Evolutionary conservation across 2,329 filamentous ascomycete genomes (phyloP), one percentile per base, ranked within the genome.

Genomic region (Neoascochyta sp.): DNA sequence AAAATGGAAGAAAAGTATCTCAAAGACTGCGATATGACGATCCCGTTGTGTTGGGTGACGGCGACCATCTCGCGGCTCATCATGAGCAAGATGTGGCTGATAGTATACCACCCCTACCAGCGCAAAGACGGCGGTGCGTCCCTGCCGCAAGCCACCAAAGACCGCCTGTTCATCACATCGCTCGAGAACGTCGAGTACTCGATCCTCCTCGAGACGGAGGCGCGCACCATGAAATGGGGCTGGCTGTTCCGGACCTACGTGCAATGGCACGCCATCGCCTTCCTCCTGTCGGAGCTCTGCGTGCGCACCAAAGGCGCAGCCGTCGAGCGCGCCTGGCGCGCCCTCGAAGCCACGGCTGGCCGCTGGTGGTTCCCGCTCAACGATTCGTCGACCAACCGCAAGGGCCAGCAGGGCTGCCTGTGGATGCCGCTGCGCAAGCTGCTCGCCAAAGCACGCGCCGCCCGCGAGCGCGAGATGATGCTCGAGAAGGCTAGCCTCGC

Each of bases 111-210:
- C 46, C 83, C 84, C 0, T 73, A 82, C 49, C 77, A 83, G 17
- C 75, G 79, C 29, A 71, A 73, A 18, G 74, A 78, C 15, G 69
- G 72, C 7, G 71, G 56, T 45, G 61, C 68, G 7, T 70, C 69
- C 15, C 66, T 83, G 6, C 74, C 77, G 0, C 70, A 75, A 27
- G 79, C 80, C 26, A 76, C 77, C 7, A 76, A 78, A 34, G 76
- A 86, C 39, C 79, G 79, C 34, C 68, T 89, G 1, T 85, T 87
- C 54, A 65, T 81, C 14, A 83, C 81, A 0, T 80, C 82, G 3
- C 73, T 89, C 15, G 83, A 89, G 49, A 78, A 88, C 15, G 73
- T 87, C 25, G 84, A 89, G 57, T 80, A 84, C 52, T 76, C 76
- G 11, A 68, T 80, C 27, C 68, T 83, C 1, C 64, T 88, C 9